Evolutionary conservation across 257 asterid species (phyloP), one percentile per base, ranked within the genome.

Genomic region (Knoxia roxburghii): DNA sequence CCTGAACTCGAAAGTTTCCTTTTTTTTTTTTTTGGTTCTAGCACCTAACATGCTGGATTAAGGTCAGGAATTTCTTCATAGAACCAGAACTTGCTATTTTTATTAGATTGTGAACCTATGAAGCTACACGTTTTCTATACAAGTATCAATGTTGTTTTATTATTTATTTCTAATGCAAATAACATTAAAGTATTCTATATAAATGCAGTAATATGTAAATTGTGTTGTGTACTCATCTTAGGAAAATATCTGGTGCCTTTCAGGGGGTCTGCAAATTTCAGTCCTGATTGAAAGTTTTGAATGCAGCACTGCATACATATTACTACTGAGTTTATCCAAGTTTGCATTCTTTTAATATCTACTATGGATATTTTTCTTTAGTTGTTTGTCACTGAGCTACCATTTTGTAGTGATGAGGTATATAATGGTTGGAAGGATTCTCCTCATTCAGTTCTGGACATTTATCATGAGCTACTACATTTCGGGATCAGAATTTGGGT

Each of bases 401-500:
- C n/a, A n/a, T n/a, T 70, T 79, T 49, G 81, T 89, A 94, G 99
- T 61, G 76, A 83, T 12, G 55, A 56, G 51, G 88, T 94, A 57
- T 33, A 59, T 53, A 77, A 68, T 7, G 58, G 76, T 69, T 94
- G 99, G 99, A 76, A 87, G 76, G 97, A 94, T 81, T 83, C 89
- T 63, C 87, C 97, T 66, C 70, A 55, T 5, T 78, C 99, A 18
- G 83, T 90, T 70, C 84, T 94, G 77, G 71, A 90, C 23, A 62
- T 94, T 73, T 88, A 88, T 78, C 87, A 73, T 2, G 95, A 94
- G 85, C 89, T 94, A 71, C 67, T 94, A 66, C 85, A 61, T 13
- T 57, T 82, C 0, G 95, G 95, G 48, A 81, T 90, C 69, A 95
- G 97, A 58, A 86, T 90, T 63, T 94, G 97, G 99, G 82, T 90